Evolutionary conservation across 2,329 filamentous ascomycete species (phyloP), one percentile per base, ranked within the genome.

Genomic region (Aaosphaeria pasadenensis): DNA sequence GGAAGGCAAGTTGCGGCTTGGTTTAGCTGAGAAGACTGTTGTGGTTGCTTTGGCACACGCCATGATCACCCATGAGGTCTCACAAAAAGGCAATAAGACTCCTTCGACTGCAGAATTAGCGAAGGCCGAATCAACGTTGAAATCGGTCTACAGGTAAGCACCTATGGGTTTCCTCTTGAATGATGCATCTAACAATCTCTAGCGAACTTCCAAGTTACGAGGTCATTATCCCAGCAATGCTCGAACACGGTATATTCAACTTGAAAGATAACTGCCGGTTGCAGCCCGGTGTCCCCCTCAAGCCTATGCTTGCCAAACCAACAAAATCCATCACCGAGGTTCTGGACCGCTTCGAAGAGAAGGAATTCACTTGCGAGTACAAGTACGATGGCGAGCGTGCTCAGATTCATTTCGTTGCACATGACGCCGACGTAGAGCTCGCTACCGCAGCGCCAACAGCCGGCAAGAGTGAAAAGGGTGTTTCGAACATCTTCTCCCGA

Each of bases 311-410:
- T 75, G 94, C 94, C 17, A 97, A 97, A 63, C 94, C 94, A 3
- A 99, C 94, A 7, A 99, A 99, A 70, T 91, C 94, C 5, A 96
- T 99, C 60, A 96, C 91, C 1, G 94, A 99, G 72, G 94, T 99
- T 0, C 80, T 99, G 7, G 92, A 99, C 71, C 88, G 94, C 5
- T 99, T 99, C 57, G 94, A 97, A 67, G 85, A 88, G 54, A 94
- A 96, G 66, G 88, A 87, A 29, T 99, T 99, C 63, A 97, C 94
- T 1, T 99, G 94, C 73, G 94, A 99, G 69, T 99, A 95, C 79
- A 99, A 99, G 71, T 99, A 99, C 64, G 94, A 99, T 62, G 94
- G 94, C 43, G 94, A 99, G 71, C 82, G 94, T 66, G 94, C 94
- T n/a, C 94, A 99, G 67, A 97, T 99, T 44, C 94, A 99, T 68